phyloP scores from a whole-genome alignment of 495 filamentous ascomycete genomes.

The Tetracladium setigerum region DNA sequence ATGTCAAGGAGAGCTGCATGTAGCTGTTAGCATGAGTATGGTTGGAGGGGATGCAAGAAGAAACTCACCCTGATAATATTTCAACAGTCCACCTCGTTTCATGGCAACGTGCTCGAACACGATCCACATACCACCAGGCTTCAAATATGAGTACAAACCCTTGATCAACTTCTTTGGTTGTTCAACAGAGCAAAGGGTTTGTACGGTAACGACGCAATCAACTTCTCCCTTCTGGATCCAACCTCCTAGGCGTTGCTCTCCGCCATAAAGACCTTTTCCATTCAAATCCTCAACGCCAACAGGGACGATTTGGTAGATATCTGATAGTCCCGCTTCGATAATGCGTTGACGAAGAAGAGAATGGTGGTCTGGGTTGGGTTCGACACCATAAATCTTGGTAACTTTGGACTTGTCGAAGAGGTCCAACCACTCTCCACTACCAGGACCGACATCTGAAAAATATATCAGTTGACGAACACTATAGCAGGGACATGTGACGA shows the following conservation, averaged over 20 bases:
- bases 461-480: conserved; percentile 21
- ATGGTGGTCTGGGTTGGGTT: conserved; percentile 56
- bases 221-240: conserved; percentile 44
- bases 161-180: conserved; percentile 46
- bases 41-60: conserved; percentile 18
- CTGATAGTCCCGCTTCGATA: conserved; percentile 39
- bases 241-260: conserved; percentile 5
- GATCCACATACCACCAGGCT: conserved; percentile 59
- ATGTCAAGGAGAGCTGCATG: conserved; percentile 32
- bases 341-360: conserved; percentile 36
- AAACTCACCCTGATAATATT: conserved; percentile 42
- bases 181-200: conserved; percentile 68
- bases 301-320: conserved; percentile 57
- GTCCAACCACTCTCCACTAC: conserved; percentile 37
- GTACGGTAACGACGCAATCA: conserved; percentile 61
- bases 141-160: conserved; percentile 54
- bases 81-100: conserved; percentile 38
- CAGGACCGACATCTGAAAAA: conserved; percentile 35
- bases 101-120: conserved; percentile 64
- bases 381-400: conserved; percentile 57
- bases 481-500: conserved; percentile 23
- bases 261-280: conserved; percentile 20
- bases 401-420: conserved; percentile 30
- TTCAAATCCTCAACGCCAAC: conserved; percentile 50
- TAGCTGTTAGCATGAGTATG: conserved; percentile 14